Evolutionary conservation across 306 rosid genomes (phyloP).

Genomic region (Alnus glutinosa): DNA sequence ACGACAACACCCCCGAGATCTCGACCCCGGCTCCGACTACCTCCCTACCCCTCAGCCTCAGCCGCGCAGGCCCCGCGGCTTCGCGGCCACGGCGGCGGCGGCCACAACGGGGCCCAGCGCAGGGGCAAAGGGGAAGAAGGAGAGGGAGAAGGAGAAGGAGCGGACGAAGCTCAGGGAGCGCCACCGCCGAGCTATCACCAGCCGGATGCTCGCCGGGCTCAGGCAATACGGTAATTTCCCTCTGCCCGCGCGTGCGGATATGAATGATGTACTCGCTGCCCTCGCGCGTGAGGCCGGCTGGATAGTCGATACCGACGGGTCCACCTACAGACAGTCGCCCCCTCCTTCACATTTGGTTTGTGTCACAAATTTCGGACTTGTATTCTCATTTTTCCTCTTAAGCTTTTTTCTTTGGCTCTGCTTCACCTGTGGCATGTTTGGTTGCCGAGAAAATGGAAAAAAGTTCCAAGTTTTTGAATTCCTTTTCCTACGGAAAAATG

Average conservation of each 20-base stretch:
- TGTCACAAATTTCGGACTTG: background rate
- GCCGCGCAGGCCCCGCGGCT: slow-evolving; percentile 91
- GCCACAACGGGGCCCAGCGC: slow-evolving; percentile 12
- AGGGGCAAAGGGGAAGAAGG: slow-evolving; percentile 65
- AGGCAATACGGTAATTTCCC: slow-evolving; percentile 95
- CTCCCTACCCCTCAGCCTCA: slow-evolving; percentile 41
- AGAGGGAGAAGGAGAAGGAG: slow-evolving; percentile 94
- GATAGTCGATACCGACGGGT: slow-evolving; percentile 89
- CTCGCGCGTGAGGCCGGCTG: slow-evolving; percentile 99
- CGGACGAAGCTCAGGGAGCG: slow-evolving; percentile 97
- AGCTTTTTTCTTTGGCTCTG: background rate
- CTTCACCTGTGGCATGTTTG: background rate
- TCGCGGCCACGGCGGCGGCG: slow-evolving; percentile 64
- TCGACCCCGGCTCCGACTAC: slow-evolving; percentile 35
- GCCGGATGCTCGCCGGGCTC: slow-evolving; percentile 96
- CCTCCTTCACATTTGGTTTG: slow-evolving; percentile 47
- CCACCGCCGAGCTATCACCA: slow-evolving; percentile 95
- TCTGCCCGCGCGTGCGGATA: slow-evolving; percentile 96
- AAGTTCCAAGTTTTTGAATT: background rate
- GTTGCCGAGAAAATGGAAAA: background rate
- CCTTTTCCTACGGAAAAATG: background rate
- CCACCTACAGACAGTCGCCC: slow-evolving; percentile 74
- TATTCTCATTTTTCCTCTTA: background rate
- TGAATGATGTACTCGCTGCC: slow-evolving; percentile 97
- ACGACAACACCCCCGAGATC: slow-evolving; percentile 54